Evolutionary conservation across 257 asterid genomes (phyloP), one percentile per base, ranked within the genome.

Genomic region (Primulina eburnea): DNA sequence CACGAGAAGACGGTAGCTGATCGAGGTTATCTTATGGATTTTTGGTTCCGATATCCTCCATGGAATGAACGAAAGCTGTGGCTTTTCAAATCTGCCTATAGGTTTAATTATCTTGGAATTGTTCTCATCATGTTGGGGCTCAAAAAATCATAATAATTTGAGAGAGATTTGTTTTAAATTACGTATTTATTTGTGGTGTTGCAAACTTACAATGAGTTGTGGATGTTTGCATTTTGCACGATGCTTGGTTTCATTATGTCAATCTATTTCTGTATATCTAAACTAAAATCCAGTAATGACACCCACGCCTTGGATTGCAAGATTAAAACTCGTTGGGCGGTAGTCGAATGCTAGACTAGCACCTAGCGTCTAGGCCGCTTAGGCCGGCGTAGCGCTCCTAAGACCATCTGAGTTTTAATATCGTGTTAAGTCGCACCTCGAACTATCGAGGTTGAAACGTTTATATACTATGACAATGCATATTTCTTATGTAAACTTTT

Each of bases 1-100:
- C 96, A 92, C 40, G 96, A 92, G 75, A 92, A 89, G 73, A 78
- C 68, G 10, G 56, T 89, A 14, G 14, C 14, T 0, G 71, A 66
- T 37, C 83, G 98, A 67, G 29, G 84, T 60, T 82, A 59, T 21
- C 78, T 87, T 0, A 21, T 78, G 0, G 96, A 92, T 71, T 84
- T 92, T 50, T 88, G 94, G 96, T 89, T 89, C 83, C 82, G 98
- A 80, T 92, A 92, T 76, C 96, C 98, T 20, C 98, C 96, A 21
- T 92, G 98, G 98, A 80, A 68, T 71, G 30, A 75, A 10, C 63
- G 83, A 5, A 88, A 77, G 77, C 35, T 89, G 73, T 81, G 75
- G 67, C 77, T 92, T 66, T 75, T 92, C 33, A 82, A 74, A 75
- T 65, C 75, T 52, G 92, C 77, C 26, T 92, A 78, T 62, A 70